Base-by-base conservation (phyloP, 2,329 filamentous ascomycete species). In the Ceratocystis albifundus region DNA sequence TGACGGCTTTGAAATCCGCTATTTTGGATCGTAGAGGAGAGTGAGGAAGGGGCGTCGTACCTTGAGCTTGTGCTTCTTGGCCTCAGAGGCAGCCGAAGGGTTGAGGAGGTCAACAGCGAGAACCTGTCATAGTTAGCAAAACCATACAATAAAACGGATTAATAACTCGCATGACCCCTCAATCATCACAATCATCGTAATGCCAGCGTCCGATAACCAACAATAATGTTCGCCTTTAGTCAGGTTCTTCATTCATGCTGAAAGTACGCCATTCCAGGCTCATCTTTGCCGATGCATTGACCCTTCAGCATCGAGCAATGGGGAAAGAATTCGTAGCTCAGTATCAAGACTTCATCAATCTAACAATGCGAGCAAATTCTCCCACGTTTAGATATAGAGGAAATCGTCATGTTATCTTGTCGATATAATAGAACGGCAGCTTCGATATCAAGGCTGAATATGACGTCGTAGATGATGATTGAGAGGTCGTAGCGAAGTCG, bases 51-150 rank as follows among this genome's bases (percentile, higher is more conserved):
- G 44, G 4, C 30, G 45, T 48, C 66, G 50, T 90, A 96, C 91
- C 91, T 99, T 99, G 80, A 99, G 90, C 90, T 99, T 99, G 90
- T 99, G 94, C 89, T 97, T 97, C 84, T 91, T 90, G 77, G 91
- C 91, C 89, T 99, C 94, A 80, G 93, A 87, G 81, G 90, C 90
- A 82, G 93, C 89, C 78, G 89, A 89, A 78, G 94, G 94, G 90
- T 99, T 97, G 82, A 99, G 88, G 77, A 99, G 92, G 86, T 99
- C 94, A 85, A 97, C 90, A 81, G 94, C 94, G 88, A 99, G 91
- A 96, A 97, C 93, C 94, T 97, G 78, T 30, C 41, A 17, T 55
- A 20, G 77, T 85, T 77, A 85, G 82, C 78, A 77, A 74, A 65
- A 65, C 66, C 68, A 69, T 70, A 68, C 70, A 68, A 71, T 65